Evolutionary conservation across 108 stramenopile species (phyloP).

Genomic region (Pseudonitzschia delicatissima): DNA sequence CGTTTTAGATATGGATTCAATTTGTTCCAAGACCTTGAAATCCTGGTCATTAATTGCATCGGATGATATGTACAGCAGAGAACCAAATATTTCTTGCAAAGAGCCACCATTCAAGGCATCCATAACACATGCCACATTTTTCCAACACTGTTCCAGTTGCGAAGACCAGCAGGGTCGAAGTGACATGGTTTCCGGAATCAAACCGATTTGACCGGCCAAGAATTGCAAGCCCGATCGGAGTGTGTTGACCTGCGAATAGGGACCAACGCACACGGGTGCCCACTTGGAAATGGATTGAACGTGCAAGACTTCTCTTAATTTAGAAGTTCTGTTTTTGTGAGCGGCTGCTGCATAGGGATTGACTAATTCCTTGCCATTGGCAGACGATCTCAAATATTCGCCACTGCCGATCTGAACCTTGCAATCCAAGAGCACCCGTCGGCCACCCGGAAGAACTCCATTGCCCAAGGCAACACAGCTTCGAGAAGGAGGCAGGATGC

Average conservation of each 20-base stretch:
- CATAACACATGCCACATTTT: constrained; percentile 71
- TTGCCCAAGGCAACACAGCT: constrained; percentile 80
- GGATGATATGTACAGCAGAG: constrained; percentile 67
- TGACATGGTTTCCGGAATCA: constrained; percentile 85
- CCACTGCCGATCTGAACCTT: constrained; percentile 72
- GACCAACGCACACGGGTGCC: constrained; percentile 99
- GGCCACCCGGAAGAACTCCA: constrained; percentile 62
- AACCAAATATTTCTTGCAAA: constrained; percentile 52
- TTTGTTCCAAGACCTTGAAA: constrained; percentile 2
- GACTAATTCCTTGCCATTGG: neutral
- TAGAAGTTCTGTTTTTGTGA: constrained; percentile 46
- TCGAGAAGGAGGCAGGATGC: constrained; percentile 72
- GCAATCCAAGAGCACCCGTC: constrained; percentile 81
- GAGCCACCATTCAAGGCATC: constrained; percentile 74
- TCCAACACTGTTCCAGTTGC: constrained; percentile 82
- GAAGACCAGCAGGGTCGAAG: constrained; percentile 53
- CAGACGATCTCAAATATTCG: constrained; percentile 44
- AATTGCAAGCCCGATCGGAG: constrained; percentile 75
- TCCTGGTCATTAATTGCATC: constrained; percentile 18
- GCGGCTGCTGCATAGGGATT: constrained; percentile 42
- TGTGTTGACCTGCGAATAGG: constrained; percentile 95
- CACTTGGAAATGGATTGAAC: constrained; percentile 93
- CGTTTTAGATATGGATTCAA: constrained; percentile 39
- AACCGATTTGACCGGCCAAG: constrained; percentile 93
- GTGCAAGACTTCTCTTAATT: constrained; percentile 79